These are phyloP conservation scores for Myxozyma sirexii DNA, from an alignment of 805 yeast species.

Conservation along the genomic window DNA sequence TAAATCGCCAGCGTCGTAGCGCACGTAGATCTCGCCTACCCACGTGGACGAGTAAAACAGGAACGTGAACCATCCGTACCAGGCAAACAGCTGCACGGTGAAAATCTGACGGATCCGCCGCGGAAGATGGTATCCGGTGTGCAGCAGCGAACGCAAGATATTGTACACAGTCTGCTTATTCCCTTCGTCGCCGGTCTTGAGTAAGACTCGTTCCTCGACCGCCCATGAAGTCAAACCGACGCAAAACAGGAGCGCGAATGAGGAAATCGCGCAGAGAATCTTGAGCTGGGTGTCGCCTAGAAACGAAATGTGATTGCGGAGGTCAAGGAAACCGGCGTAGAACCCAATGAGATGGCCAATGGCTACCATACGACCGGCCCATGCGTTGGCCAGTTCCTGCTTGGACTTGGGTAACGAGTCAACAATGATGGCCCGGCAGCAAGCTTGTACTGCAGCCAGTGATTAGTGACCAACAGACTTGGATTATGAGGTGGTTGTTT, in stretches of 20 bases:
- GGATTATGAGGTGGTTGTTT: not conserved
- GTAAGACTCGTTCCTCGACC: constrained; percentile 47
- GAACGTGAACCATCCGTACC: constrained; percentile 73
- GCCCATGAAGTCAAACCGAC: constrained; percentile 48
- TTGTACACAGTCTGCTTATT: constrained; percentile 6
- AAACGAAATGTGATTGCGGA: constrained; percentile 46
- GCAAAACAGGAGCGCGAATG: constrained; percentile 47
- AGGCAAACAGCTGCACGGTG: constrained; percentile 62
- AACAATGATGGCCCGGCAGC: constrained; percentile 65
- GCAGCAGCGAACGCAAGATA: constrained; percentile 16
- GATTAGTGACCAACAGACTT: not conserved
- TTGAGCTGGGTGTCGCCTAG: constrained; percentile 57
- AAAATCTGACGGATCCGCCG: constrained; percentile 56
- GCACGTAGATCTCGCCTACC: constrained; percentile 61
- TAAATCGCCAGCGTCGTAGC: constrained; percentile 28
- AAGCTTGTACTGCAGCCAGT: constrained; percentile 53
- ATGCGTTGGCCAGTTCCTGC: constrained; percentile 63
- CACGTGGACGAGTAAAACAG: constrained; percentile 66
- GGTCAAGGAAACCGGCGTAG: constrained; percentile 53
- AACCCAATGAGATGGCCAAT: constrained; percentile 61
- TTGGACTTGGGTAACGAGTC: constrained; percentile 61
- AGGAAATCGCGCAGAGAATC: constrained; percentile 51
- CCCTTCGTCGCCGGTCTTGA: constrained; percentile 9
- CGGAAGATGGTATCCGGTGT: constrained; percentile 45
- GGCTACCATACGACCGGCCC: constrained; percentile 70